These are phyloP conservation scores for Xylariaceae sp. DNA, from an alignment of 2,329 filamentous ascomycete genomes.

Conservation along the genomic window DNA sequence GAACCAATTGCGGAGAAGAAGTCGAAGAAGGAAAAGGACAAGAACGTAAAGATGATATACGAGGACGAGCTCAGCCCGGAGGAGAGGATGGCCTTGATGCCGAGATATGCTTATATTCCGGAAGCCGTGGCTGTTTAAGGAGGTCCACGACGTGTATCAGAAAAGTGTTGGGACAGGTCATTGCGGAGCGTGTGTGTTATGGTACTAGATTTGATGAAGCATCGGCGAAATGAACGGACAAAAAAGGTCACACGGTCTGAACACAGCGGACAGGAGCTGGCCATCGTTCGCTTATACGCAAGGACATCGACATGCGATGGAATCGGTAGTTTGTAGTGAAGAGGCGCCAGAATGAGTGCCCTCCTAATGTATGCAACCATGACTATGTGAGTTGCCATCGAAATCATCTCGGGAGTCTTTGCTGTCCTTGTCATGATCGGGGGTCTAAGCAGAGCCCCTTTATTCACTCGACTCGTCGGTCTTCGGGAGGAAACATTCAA, in stretches of 20 bases:
- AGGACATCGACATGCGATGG: not conserved
- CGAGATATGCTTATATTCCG: slow-evolving; percentile 66
- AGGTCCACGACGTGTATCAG: slow-evolving; percentile 1
- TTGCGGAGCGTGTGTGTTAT: not conserved
- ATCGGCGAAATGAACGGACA: not conserved
- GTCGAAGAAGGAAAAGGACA: slow-evolving; percentile 61
- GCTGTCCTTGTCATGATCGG: not conserved
- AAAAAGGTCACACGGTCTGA: not conserved
- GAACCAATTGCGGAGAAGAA: slow-evolving; percentile 55
- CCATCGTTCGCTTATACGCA: not conserved
- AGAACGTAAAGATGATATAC: slow-evolving; percentile 71
- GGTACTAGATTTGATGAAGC: not conserved
- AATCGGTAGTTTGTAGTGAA: not conserved
- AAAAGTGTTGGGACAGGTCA: not conserved
- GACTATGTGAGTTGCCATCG: not conserved
- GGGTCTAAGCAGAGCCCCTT: not conserved
- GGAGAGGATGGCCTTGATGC: slow-evolving; percentile 77
- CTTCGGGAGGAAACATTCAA: too few species aligned
- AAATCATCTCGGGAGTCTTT: not conserved
- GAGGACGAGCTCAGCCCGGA: slow-evolving; percentile 77
- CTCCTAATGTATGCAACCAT: not conserved
- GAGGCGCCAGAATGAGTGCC: not conserved
- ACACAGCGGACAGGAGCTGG: not conserved
- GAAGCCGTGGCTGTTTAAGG: slow-evolving; percentile 25
- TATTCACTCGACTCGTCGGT: not conserved